phyloP scores from a whole-genome alignment of 495 filamentous ascomycete genomes.

The Cercophora newfieldiana region DNA sequence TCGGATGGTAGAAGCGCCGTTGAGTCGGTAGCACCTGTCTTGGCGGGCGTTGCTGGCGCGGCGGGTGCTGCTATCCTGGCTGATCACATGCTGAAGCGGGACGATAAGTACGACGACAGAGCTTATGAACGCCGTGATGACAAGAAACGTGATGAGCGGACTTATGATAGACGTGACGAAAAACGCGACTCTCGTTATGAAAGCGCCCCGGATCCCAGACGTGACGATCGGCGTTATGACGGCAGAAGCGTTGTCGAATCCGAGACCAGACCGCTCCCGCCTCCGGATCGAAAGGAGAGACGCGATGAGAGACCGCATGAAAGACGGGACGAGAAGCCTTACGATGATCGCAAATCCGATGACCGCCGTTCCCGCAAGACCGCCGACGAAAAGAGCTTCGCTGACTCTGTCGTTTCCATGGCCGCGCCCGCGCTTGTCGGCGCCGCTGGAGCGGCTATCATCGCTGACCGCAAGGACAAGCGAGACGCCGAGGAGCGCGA shows the following conservation, averaged over 20 bases:
- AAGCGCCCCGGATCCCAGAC: background rate
- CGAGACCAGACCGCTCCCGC: background rate
- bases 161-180: conserved; percentile 6
- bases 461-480: conserved; percentile 22
- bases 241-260: background rate
- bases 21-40: conserved; percentile 24
- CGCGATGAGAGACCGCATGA: conserved; percentile 21
- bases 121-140: conserved; percentile 10
- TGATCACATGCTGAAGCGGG: conserved; percentile 38
- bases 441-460: conserved; percentile 7
- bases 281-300: conserved; percentile 16
- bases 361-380: conserved; percentile 13
- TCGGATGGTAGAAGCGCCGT: conserved; percentile 21
- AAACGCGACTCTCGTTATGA: background rate
- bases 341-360: conserved; percentile 28
- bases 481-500: conserved; percentile 31
- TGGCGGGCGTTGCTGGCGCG: conserved; percentile 50
- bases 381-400: conserved; percentile 16
- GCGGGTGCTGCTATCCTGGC: conserved; percentile 43
- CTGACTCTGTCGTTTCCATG: conserved; percentile 2
- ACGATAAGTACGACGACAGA: conserved; percentile 7
- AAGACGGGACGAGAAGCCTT: conserved; percentile 18
- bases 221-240: background rate
- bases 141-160: conserved; percentile 19
- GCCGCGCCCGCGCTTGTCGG: conserved; percentile 20